These are phyloP conservation scores for Hypoxylon lienhwacheense DNA, from an alignment of 495 filamentous ascomycete species.

Conservation along the genomic window DNA sequence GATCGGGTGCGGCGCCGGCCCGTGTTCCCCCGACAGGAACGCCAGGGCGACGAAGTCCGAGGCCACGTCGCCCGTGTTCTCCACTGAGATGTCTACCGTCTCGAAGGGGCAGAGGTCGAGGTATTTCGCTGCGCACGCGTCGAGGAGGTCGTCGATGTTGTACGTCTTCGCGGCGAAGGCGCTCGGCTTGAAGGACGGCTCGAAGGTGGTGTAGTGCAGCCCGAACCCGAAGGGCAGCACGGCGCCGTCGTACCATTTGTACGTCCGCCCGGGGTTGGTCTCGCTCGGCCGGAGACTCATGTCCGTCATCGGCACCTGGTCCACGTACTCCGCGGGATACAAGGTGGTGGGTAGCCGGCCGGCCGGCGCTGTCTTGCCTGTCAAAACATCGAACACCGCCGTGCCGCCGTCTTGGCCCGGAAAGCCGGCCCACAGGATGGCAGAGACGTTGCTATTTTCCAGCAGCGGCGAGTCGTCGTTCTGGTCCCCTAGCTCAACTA, in stretches of 20 bases:
- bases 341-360: constrained; percentile 63
- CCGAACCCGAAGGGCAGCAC: constrained; percentile 53
- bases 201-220: constrained; percentile 54
- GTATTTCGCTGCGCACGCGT: constrained; percentile 39
- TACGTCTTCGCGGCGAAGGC: constrained; percentile 26
- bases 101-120: constrained; percentile 51
- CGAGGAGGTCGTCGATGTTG: constrained; percentile 36
- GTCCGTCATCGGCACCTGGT: constrained; percentile 43
- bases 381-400: constrained; percentile 55
- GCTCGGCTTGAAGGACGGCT: constrained; percentile 30
- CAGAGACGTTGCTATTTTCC: constrained; percentile 51
- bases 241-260: constrained; percentile 46
- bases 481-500: constrained; percentile 53
- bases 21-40: constrained; percentile 58
- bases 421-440: constrained; percentile 55
- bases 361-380: constrained; percentile 54
- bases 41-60: constrained; percentile 65
- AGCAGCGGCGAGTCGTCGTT: constrained; percentile 59
- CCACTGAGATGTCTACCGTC: constrained; percentile 39
- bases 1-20: constrained; percentile 62
- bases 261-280: constrained; percentile 47
- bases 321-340: constrained; percentile 47
- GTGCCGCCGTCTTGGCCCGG: constrained; percentile 61
- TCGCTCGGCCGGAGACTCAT: constrained; percentile 45
- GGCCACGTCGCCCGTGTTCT: constrained; percentile 55